A percentile compares a stretch with the other conserved stretches of the same genome.
Evolutionary conservation across 306 rosid genomes (phyloP).

Genomic region (Abrus pulchellus): DNA sequence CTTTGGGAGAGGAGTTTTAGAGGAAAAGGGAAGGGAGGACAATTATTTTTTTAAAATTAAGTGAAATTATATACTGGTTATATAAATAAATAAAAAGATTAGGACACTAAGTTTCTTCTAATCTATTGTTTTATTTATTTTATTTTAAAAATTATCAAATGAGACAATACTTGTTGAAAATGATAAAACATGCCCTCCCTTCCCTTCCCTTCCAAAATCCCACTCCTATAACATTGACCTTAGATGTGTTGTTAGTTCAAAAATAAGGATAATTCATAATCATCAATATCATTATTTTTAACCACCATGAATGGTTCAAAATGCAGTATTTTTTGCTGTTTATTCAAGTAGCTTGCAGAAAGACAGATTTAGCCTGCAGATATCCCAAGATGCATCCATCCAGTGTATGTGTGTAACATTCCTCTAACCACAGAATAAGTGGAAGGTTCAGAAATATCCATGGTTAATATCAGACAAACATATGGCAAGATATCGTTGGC

Average conservation of each 20-base stretch:
- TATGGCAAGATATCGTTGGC: not conserved
- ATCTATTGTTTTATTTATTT: too few species aligned
- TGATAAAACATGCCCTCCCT: too few species aligned
- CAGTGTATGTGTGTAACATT: not conserved
- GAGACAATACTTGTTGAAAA: too few species aligned
- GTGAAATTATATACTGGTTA: too few species aligned
- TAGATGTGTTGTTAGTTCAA: not conserved
- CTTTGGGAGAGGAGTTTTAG: too few species aligned
- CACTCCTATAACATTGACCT: not conserved
- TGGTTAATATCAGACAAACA: conserved; percentile 7
- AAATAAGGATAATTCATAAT: conserved; percentile 12
- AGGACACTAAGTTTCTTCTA: too few species aligned
- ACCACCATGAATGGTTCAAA: conserved; percentile 2
- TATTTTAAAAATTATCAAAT: too few species aligned
- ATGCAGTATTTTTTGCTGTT: not conserved
- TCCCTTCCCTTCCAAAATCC: too few species aligned
- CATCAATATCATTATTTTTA: conserved; percentile 7
- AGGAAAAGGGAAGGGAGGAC: too few species aligned
- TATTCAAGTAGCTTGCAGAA: not conserved
- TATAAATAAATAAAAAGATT: too few species aligned
- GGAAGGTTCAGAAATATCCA: conserved; percentile 15
- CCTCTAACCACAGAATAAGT: not conserved
- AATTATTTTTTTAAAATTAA: too few species aligned
- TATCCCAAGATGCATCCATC: not conserved
- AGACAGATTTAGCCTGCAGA: conserved; percentile 3